Percentiles rank a stretch among this genome's conserved stretches.
Conservation (phyloP, 116 monocot species). For the Trichopus zeylanicus region DNA sequence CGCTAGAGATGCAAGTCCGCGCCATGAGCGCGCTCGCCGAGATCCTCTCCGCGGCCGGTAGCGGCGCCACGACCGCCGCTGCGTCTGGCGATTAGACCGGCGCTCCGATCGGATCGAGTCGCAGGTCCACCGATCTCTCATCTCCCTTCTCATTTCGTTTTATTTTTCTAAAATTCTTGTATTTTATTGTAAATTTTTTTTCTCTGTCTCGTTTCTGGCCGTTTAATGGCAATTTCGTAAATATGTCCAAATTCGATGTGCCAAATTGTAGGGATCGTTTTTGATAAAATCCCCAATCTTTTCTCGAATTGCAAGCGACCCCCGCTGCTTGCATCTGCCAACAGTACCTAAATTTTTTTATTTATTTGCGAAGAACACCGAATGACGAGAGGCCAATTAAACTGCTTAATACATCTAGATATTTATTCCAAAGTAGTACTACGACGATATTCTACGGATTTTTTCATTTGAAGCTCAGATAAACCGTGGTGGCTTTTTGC, state of each 20-base stretch:
- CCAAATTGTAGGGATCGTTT: too few relatives aligned
- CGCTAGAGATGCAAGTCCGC: slow-evolving; percentile 84
- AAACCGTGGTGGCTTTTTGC: too few relatives aligned
- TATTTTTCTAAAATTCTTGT: not conserved
- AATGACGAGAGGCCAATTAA: too few relatives aligned
- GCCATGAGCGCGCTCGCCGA: slow-evolving; percentile 59
- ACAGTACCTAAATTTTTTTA: too few relatives aligned
- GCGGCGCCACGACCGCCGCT: not conserved
- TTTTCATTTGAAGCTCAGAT: too few relatives aligned
- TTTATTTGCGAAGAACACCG: too few relatives aligned
- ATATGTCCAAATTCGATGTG: not conserved
- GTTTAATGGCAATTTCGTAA: not conserved
- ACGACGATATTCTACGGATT: too few relatives aligned
- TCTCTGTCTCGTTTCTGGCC: not conserved
- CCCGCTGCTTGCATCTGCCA: too few relatives aligned
- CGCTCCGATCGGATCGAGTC: not conserved
- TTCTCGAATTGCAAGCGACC: too few relatives aligned
- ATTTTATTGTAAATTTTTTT: slow-evolving; percentile 3
- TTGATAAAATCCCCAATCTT: too few relatives aligned
- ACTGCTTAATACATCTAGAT: too few relatives aligned
- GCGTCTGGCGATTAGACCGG: not conserved
- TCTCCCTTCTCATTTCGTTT: not conserved
- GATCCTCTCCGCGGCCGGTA: slow-evolving; percentile 32
- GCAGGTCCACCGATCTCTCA: not conserved
- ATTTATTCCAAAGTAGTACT: too few relatives aligned